These are phyloP conservation scores for Verbascum thapsus DNA, from an alignment of 257 asterid species.

Conservation along the genomic window DNA sequence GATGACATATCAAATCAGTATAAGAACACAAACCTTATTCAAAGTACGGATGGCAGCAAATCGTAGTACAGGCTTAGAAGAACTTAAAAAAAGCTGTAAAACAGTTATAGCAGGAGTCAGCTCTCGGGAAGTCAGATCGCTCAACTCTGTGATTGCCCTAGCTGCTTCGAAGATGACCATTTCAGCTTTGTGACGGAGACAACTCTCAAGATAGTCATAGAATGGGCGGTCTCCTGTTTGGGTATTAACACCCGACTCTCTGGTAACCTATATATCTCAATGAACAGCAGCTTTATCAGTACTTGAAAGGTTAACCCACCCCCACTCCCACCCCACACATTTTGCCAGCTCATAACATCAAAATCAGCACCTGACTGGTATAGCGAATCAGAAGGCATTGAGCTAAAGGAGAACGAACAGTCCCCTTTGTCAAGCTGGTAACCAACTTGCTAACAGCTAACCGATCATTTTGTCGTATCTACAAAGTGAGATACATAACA, in stretches of 20 bases:
- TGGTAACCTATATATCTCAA: slow-evolving; percentile 54
- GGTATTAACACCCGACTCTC: slow-evolving; percentile 64
- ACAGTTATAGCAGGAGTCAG: slow-evolving; percentile 88
- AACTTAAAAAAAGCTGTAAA: slow-evolving; percentile 76
- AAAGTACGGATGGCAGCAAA: slow-evolving; percentile 92
- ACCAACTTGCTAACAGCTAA: slow-evolving; percentile 88
- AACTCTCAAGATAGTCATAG: slow-evolving; percentile 81
- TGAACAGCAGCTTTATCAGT: slow-evolving; percentile 13
- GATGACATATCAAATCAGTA: slow-evolving; percentile 4
- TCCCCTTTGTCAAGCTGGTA: slow-evolving; percentile 75
- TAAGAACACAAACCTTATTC: slow-evolving; percentile 62
- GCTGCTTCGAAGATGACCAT: slow-evolving; percentile 93
- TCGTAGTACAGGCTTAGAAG: slow-evolving; percentile 83
- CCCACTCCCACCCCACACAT: not conserved
- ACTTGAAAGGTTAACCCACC: slow-evolving; percentile 7
- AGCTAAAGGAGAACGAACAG: slow-evolving; percentile 84
- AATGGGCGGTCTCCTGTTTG: slow-evolving; percentile 80
- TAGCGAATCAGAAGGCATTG: slow-evolving; percentile 90
- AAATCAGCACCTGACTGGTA: slow-evolving; percentile 59
- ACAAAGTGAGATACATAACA: slow-evolving; percentile 32
- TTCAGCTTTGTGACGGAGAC: slow-evolving; percentile 89
- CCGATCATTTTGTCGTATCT: slow-evolving; percentile 88
- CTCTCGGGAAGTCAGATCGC: slow-evolving; percentile 73
- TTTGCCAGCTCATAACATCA: slow-evolving; percentile 17
- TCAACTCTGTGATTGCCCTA: slow-evolving; percentile 82